These are phyloP conservation scores for Pyrenophora seminiperda DNA, from an alignment of 2,329 filamentous ascomycete genomes.

Conservation along the genomic window DNA sequence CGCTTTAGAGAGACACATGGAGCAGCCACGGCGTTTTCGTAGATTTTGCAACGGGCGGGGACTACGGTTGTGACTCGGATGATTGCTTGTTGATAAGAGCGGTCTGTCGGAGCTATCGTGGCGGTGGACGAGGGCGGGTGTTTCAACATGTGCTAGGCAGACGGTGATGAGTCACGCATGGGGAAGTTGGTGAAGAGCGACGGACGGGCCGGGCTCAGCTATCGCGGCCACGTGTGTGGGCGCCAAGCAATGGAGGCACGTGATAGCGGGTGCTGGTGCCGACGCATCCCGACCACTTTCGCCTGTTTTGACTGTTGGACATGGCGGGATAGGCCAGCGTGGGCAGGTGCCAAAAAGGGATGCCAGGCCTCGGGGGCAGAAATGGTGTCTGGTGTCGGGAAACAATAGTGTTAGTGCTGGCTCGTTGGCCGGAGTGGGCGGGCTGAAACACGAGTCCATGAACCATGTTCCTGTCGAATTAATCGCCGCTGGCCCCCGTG, in stretches of 20 bases:
- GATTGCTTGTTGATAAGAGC: slow-evolving; percentile 4
- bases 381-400: background rate
- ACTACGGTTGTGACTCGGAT: background rate
- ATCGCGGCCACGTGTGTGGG: background rate
- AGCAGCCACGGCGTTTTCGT: background rate
- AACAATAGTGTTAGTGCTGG: slow-evolving; percentile 5
- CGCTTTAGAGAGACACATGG: background rate
- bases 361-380: background rate
- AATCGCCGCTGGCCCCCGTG: slow-evolving; percentile 3
- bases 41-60: slow-evolving; percentile 4
- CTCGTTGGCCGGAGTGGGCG: background rate
- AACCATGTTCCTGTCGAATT: slow-evolving; percentile 24
- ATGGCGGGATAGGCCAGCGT: too few species aligned
- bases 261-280: too few species aligned
- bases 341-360: too few species aligned
- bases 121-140: slow-evolving; percentile 22
- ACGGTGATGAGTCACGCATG: slow-evolving; percentile 12
- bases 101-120: slow-evolving; percentile 19
- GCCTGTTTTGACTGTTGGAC: too few species aligned
- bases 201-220: background rate
- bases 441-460: slow-evolving; percentile 28
- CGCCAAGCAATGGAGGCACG: too few species aligned
- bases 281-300: too few species aligned
- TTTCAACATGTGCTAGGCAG: slow-evolving; percentile 28
- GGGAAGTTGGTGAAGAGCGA: slow-evolving; percentile 11